A percentile compares a stretch with the other conserved stretches of the same genome.
Conservation (phyloP, 768 basidiomycete genomes). For the Imleria badia region DNA sequence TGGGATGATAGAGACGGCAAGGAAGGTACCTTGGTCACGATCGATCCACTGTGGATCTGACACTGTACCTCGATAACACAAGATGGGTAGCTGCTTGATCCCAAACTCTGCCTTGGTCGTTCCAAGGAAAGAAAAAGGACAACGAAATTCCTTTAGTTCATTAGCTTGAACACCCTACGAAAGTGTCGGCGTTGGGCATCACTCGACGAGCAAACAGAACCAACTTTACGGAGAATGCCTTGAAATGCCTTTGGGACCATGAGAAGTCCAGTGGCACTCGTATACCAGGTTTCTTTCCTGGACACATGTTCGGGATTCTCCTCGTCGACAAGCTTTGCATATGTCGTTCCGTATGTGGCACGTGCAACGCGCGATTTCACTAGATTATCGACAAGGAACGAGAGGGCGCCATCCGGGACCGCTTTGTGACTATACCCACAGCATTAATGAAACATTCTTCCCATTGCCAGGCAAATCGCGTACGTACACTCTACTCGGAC, state of each 20-base stretch:
- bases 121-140: neutral
- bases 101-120: neutral
- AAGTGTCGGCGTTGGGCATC: neutral
- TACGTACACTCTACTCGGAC: slow-evolving; percentile 50
- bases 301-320: slow-evolving; percentile 7
- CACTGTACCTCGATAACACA: slow-evolving; percentile 14
- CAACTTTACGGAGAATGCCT: slow-evolving; percentile 8
- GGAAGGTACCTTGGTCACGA: neutral
- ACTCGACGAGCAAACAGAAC: neutral
- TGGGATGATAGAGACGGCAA: rapidly evolving
- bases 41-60: slow-evolving; percentile 14
- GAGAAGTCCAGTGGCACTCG: neutral
- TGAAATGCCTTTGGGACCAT: slow-evolving; percentile 2
- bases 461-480: slow-evolving; percentile 1
- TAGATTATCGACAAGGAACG: slow-evolving; percentile 40
- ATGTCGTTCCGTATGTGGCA: slow-evolving; percentile 58
- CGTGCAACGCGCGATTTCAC: slow-evolving; percentile 45
- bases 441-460: neutral
- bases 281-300: slow-evolving; percentile 8
- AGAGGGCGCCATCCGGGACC: slow-evolving; percentile 48
- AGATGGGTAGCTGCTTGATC: neutral
- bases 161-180: slow-evolving; percentile 7
- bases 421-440: slow-evolving; percentile 35
- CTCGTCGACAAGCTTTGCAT: neutral
- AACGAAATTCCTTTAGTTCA: slow-evolving; percentile 17